These are phyloP conservation scores for Solanum rostratum DNA, from an alignment of 257 asterid genomes.

Conservation along the genomic window DNA sequence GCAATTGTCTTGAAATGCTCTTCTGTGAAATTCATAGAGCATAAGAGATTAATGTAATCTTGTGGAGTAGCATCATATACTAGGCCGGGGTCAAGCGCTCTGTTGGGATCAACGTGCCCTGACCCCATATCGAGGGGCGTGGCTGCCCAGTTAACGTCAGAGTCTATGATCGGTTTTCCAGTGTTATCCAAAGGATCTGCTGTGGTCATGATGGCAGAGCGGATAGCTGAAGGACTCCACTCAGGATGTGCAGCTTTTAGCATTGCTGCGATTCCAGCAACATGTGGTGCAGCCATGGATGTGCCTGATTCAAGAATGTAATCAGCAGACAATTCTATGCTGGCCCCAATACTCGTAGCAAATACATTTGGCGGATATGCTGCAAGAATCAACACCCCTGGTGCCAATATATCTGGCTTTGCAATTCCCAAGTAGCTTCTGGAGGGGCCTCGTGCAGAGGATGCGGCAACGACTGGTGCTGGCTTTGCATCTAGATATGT, in stretches of 20 bases:
- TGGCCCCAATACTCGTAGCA: neutral
- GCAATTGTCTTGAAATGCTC: constrained; percentile 5
- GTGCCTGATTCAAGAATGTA: constrained; percentile 2
- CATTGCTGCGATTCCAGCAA: constrained; percentile 5
- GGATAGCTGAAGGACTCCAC: constrained; percentile 5
- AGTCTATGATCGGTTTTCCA: neutral
- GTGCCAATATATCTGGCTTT: neutral
- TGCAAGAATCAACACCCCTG: neutral
- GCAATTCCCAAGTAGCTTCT: neutral
- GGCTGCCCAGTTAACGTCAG: neutral
- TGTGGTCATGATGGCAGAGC: constrained; percentile 18
- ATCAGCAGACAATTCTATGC: neutral
- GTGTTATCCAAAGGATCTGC: constrained; percentile 4
- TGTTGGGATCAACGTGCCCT: constrained; percentile 12
- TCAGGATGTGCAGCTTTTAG: neutral
- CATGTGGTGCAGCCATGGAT: constrained; percentile 1
- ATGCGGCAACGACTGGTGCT: neutral
- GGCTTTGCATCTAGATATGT: neutral
- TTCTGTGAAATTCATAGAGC: constrained; percentile 13
- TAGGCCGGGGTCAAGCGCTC: constrained; percentile 16
- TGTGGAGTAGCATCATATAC: constrained; percentile 12
- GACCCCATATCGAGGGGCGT: constrained; percentile 14
- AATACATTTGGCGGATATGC: neutral
- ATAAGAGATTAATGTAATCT: constrained; percentile 15
- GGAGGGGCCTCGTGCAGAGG: neutral